Evolutionary conservation across 2,329 filamentous ascomycete genomes (phyloP).

Genomic region (Cercospora sojina): DNA sequence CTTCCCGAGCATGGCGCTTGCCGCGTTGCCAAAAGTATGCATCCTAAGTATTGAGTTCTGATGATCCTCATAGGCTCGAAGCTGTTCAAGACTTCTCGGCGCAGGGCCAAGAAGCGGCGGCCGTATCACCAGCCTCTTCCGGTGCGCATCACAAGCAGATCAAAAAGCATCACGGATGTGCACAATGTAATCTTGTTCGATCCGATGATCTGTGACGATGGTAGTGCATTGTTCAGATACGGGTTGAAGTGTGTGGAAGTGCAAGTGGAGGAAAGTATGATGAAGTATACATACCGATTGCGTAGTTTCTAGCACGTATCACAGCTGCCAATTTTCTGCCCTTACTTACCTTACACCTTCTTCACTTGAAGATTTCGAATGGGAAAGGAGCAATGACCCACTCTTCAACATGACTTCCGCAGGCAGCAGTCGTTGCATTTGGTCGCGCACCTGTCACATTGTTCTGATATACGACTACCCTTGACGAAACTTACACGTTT

Average conservation of each 20-base stretch:
- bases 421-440: neutral
- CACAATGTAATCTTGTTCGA: neutral
- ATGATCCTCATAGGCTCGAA: neutral
- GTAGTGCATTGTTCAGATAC: neutral
- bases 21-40: neutral
- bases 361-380: neutral
- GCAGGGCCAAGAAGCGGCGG: slow-evolving; percentile 7
- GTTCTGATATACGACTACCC: neutral
- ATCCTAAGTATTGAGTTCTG: neutral
- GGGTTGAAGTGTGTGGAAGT: neutral
- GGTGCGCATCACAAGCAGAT: neutral
- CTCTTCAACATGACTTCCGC: slow-evolving; percentile 1
- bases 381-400: neutral
- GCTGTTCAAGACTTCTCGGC: slow-evolving; percentile 6
- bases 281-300: neutral
- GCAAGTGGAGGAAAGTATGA: neutral
- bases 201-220: neutral
- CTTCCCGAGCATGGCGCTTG: neutral
- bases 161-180: neutral
- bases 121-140: neutral
- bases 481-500: neutral
- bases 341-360: neutral
- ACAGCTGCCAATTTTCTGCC: neutral
- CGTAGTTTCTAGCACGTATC: neutral
- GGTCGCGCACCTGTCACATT: neutral